These are phyloP conservation scores for Silene noctiflora DNA, from an alignment of 179 eudicot species.

Conservation along the genomic window DNA sequence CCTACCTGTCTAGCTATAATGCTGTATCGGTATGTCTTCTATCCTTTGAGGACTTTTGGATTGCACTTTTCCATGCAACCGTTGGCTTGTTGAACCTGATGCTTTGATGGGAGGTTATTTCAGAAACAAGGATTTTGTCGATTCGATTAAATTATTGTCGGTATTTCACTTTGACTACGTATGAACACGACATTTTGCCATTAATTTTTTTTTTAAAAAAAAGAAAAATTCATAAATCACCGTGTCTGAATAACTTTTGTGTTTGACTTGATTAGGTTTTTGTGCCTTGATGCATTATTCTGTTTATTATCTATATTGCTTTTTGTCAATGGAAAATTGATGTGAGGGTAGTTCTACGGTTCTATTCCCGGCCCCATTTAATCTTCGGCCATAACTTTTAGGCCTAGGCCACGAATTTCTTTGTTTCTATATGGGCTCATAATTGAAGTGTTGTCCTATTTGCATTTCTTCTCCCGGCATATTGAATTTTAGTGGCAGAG, in stretches of 20 bases:
- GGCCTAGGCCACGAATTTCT: not conserved
- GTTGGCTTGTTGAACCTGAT: not conserved
- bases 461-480: not conserved
- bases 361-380: constrained; percentile 1
- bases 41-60: not conserved
- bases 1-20: not conserved
- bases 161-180: not conserved
- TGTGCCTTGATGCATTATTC: not conserved
- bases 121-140: not conserved
- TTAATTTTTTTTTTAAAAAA: too few species aligned
- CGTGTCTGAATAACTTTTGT: too few species aligned
- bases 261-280: not conserved
- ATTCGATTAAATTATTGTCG: too few species aligned
- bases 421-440: not conserved
- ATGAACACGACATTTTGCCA: not conserved
- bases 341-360: not conserved
- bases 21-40: not conserved
- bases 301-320: not conserved
- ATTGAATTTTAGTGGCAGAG: not conserved
- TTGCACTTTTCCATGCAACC: not conserved
- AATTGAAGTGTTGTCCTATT: constrained; percentile 4
- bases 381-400: constrained; percentile 10
- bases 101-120: not conserved
- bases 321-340: constrained; percentile 7
- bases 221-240: too few species aligned